These are phyloP conservation scores for Colletotrichum sp. DNA, from an alignment of 2,329 filamentous ascomycete species.

Conservation along the genomic window DNA sequence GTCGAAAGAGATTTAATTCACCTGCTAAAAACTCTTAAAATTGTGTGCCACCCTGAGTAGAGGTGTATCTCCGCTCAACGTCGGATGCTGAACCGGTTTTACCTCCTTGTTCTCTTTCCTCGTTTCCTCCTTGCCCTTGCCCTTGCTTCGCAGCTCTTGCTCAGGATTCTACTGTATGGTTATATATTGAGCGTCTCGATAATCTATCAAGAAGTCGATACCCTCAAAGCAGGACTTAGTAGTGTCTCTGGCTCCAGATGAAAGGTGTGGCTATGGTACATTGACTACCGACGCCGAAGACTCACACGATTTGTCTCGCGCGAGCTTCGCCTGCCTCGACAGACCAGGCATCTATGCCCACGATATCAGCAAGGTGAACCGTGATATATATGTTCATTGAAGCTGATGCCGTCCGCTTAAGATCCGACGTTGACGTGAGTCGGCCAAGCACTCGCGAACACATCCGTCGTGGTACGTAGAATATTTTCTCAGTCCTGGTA, in stretches of 20 bases:
- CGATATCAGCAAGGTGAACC: too few species aligned
- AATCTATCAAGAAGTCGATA: too few species aligned
- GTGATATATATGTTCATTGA: accelerated
- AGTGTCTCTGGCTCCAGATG: too few species aligned
- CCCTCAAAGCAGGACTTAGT: too few species aligned
- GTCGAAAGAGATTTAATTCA: neutral
- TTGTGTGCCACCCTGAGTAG: accelerated
- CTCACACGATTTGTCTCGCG: neutral
- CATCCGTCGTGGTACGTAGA: too few species aligned
- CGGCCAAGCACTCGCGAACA: too few species aligned
- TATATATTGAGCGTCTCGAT: too few species aligned
- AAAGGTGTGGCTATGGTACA: neutral
- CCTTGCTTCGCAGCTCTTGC: neutral
- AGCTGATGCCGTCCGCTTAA: too few species aligned
- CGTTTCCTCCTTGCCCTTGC: neutral
- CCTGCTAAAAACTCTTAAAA: neutral
- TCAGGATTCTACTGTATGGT: neutral
- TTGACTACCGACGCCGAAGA: neutral
- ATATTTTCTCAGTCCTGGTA: too few species aligned
- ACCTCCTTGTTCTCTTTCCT: neutral
- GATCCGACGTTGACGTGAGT: too few species aligned
- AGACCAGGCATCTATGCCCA: too few species aligned
- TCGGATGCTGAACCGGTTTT: accelerated
- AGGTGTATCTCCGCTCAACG: accelerated
- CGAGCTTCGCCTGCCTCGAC: too few species aligned